Conservation (phyloP, 306 rosid species). For the Trifolium fragiferum region DNA sequence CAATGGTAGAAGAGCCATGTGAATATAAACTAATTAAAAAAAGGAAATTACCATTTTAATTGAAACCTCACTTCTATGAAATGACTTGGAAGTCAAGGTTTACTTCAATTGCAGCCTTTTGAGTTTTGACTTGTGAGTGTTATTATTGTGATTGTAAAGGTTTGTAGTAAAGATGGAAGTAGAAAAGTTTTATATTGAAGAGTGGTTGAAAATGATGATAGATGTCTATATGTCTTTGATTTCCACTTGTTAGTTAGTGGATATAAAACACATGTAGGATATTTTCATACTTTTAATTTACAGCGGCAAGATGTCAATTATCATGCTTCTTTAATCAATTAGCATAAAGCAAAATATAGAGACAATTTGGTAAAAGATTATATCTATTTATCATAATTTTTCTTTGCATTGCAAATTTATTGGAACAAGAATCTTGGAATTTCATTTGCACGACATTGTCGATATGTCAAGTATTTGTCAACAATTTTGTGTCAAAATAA, state of each 20-base stretch:
- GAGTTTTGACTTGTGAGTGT: constrained; percentile 26
- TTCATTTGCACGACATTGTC: constrained; percentile 35
- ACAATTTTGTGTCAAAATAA: too few relatives aligned
- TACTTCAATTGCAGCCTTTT: constrained; percentile 44
- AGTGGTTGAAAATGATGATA: constrained; percentile 32
- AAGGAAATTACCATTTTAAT: not conserved
- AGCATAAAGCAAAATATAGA: constrained; percentile 35
- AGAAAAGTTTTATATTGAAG: constrained; percentile 9
- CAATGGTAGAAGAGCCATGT: constrained; percentile 28
- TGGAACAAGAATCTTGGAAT: constrained; percentile 9
- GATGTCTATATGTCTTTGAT: not conserved
- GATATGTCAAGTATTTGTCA: too few relatives aligned
- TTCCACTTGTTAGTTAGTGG: constrained; percentile 45
- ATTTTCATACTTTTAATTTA: constrained; percentile 27
- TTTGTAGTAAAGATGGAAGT: constrained; percentile 10
- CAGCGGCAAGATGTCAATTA: constrained; percentile 30
- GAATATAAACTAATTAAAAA: constrained; percentile 17
- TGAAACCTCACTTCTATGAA: constrained; percentile 21
- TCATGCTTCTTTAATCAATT: constrained; percentile 29
- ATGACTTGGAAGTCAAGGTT: constrained; percentile 43
- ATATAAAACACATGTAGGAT: constrained; percentile 32
- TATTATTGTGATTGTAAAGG: constrained; percentile 30
- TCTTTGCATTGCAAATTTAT: too few relatives aligned
- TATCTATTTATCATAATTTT: not conserved
- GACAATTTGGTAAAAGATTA: constrained; percentile 11